Base-by-base conservation (phyloP, 495 filamentous ascomycete genomes). In the Ascobolus immersus region DNA sequence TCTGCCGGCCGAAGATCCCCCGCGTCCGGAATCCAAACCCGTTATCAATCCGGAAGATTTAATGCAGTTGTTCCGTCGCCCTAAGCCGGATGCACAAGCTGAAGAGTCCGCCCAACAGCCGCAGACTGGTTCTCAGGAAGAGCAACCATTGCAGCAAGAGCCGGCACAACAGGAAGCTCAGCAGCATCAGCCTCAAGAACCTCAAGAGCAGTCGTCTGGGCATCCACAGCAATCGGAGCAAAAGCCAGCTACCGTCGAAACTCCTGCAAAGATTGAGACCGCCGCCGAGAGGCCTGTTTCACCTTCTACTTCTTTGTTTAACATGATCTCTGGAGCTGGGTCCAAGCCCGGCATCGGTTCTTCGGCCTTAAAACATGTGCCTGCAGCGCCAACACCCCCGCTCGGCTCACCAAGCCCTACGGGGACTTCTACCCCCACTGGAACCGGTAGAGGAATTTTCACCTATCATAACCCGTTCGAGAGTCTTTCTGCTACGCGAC, bases 391-490 rank as follows among this genome's bases (percentile, higher is more conserved):
- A n/a, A n/a, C 28, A 13, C 2, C n/a, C 11, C n/a, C 11, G 28
- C n/a, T 13, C 10, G 28, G n/a, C 11, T 31, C 28, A 31, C 11
- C n/a, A 12, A 14, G 2, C 11, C 6, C 25, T 27, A 37, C 31
- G 34, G 36, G 42, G 20, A 41, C 44, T 19, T 40, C 42, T 26
- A 44, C 33, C 18, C 43, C 41, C 31, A 40, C 35, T 17, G 17
- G 28, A 17, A 5, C 47, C 46, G 19, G 49, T 28, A 32, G 51
- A 50, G 32, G 47, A 49, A 13, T 73, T 17, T 84, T 84, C 53
- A 77, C 65, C 19, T 77, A 78, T 47, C 65, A 72, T 39, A 80
- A 80, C 43, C 77, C 77, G 3, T 81, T 84, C 38, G 75, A 79
- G 20, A n/a, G n/a, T n/a, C n/a, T n/a, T n/a, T n/a, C 69, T 78